Evolutionary conservation across 2,329 filamentous ascomycete genomes (phyloP).

Genomic region (Alternaria sp.): DNA sequence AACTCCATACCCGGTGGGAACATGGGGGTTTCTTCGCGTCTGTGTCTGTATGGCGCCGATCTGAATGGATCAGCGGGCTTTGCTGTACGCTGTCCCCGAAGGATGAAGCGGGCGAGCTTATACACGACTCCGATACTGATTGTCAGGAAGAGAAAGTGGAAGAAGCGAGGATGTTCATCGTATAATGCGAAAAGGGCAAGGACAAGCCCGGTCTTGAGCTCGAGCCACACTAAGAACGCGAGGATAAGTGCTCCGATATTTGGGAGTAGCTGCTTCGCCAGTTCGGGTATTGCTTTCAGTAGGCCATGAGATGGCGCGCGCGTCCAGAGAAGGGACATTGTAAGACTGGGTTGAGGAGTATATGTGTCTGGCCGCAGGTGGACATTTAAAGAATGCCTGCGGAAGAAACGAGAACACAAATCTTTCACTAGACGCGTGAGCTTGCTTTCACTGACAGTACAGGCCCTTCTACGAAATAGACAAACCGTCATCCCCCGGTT

Average conservation of each 20-base stretch:
- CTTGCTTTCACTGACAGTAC: not conserved
- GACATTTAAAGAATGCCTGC: not conserved
- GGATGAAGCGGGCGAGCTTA: not conserved
- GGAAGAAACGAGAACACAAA: not conserved
- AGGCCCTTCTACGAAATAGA: too few species aligned
- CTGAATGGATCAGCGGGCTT: not conserved
- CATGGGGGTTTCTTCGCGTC: not conserved
- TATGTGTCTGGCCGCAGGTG: not conserved
- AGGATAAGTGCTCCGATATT: not conserved
- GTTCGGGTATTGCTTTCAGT: not conserved
- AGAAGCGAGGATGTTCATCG: not conserved
- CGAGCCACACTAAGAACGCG: not conserved
- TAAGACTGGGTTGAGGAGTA: not conserved
- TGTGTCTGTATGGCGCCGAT: not conserved
- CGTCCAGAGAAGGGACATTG: not conserved
- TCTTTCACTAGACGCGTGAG: not conserved
- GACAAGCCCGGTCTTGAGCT: not conserved
- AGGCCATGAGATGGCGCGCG: not conserved
- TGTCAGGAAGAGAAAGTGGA: not conserved
- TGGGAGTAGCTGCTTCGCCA: not conserved
- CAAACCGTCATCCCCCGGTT: not conserved
- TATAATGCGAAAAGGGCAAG: not conserved
- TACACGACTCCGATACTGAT: not conserved
- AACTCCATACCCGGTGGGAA: constrained; percentile 3
- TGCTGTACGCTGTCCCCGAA: not conserved